phyloP scores from a whole-genome alignment of 257 asterid species.

The Misopates orontium region DNA sequence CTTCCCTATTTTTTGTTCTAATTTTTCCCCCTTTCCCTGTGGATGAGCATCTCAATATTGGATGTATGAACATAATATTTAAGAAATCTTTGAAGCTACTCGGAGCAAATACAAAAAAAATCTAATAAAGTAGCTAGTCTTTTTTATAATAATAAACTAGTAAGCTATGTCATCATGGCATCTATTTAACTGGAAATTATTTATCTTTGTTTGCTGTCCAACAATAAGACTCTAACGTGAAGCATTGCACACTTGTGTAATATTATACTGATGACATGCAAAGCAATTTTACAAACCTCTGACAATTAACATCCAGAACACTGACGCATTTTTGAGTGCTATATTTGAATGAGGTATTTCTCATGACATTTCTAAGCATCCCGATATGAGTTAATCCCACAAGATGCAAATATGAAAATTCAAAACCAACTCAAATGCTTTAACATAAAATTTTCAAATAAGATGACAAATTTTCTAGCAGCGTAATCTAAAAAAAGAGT shows the following conservation, averaged over 20 bases:
- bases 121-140: conserved; percentile 7
- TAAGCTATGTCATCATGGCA: too few species aligned
- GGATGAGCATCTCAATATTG: conserved; percentile 20
- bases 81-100: conserved; percentile 17
- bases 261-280: neutral
- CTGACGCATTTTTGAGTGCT: neutral
- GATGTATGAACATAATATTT: neutral
- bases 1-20: conserved; percentile 22
- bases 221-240: conserved; percentile 17
- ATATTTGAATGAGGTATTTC: conserved; percentile 4
- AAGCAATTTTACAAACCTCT: conserved; percentile 20
- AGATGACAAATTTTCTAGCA: neutral
- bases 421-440: conserved; percentile 9
- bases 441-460: neutral
- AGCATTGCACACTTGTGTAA: conserved; percentile 13
- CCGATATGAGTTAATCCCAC: too few species aligned
- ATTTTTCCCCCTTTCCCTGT: conserved; percentile 11
- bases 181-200: too few species aligned
- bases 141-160: neutral
- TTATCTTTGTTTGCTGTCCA: conserved; percentile 3
- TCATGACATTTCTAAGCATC: neutral
- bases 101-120: neutral
- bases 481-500: conserved; percentile 5
- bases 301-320: conserved; percentile 19
- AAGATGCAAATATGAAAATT: neutral